Conservation (phyloP, 148 eudicot species). For the Hydrangea macrophylla region DNA sequence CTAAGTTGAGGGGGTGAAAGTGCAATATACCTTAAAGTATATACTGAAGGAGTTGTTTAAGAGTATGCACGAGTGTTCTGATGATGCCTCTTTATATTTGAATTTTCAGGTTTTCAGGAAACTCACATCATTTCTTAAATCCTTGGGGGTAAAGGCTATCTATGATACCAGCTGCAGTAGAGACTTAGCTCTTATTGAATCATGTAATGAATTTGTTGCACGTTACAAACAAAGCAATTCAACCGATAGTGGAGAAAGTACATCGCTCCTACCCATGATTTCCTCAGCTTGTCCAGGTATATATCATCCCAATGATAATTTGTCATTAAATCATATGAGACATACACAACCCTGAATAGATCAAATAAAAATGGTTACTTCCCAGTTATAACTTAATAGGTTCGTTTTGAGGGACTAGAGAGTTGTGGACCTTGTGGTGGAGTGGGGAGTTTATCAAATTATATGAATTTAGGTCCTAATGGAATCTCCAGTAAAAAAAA, state of each 20-base stretch:
- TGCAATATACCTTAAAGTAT: neutral
- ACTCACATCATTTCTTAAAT: conserved; percentile 88
- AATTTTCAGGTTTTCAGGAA: conserved; percentile 67
- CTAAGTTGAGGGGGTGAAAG: too few relatives aligned
- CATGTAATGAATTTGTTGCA: conserved; percentile 76
- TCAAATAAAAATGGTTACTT: neutral
- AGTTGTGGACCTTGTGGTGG: neutral
- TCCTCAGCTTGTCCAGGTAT: conserved; percentile 97
- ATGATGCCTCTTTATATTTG: conserved; percentile 3
- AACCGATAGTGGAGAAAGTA: conserved; percentile 27
- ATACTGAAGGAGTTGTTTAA: neutral
- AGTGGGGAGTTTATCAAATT: neutral
- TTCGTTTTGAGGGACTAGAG: neutral
- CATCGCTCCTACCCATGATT: conserved; percentile 73
- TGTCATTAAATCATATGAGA: neutral
- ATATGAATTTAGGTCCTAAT: neutral
- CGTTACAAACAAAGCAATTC: conserved; percentile 67
- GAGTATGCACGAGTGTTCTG: neutral
- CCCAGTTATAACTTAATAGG: neutral
- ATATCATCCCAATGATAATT: neutral
- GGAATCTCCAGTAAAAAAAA: too few relatives aligned
- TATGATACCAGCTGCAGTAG: conserved; percentile 95
- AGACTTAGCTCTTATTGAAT: conserved; percentile 84
- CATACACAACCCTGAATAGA: neutral
- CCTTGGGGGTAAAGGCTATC: conserved; percentile 86